Evolutionary conservation across 2,329 filamentous ascomycete genomes (phyloP).

Genomic region (Blastomyces percursus): DNA sequence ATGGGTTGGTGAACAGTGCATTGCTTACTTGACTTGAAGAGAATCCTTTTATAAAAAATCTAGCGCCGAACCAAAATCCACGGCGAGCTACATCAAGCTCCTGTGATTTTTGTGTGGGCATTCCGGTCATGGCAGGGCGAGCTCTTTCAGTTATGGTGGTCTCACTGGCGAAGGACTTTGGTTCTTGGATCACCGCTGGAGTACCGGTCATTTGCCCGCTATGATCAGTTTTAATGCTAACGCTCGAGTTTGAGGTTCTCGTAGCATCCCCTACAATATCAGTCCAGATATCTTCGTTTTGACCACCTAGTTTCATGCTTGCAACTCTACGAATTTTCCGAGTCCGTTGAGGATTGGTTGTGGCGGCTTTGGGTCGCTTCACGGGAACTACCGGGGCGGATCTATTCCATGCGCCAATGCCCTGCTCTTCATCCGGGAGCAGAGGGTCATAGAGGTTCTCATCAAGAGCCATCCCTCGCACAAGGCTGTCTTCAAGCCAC

Average conservation of each 20-base stretch:
- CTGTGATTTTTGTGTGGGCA: conserved; percentile 13
- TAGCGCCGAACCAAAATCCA: conserved; percentile 44
- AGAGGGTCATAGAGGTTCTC: conserved; percentile 74
- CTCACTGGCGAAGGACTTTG: conserved; percentile 31
- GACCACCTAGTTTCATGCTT: conserved; percentile 68
- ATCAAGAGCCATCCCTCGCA: conserved; percentile 81
- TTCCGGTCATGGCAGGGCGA: conserved; percentile 13
- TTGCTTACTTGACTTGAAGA: conserved; percentile 41
- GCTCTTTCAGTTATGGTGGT: conserved; percentile 22
- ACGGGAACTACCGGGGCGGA: conserved; percentile 24
- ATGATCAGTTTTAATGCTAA: conserved; percentile 12
- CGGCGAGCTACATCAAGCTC: conserved; percentile 23
- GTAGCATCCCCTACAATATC: conserved; percentile 56
- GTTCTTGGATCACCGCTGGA: conserved; percentile 21
- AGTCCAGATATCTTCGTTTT: conserved; percentile 79
- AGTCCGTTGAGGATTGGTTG: conserved; percentile 44
- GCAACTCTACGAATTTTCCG: conserved; percentile 80
- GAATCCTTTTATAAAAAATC: conserved; percentile 53
- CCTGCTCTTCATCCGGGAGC: conserved; percentile 58
- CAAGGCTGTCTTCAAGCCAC: conserved; percentile 75
- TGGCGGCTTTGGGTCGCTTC: conserved; percentile 34
- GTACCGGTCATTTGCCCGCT: conserved; percentile 11
- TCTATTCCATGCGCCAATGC: conserved; percentile 62
- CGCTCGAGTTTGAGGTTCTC: conserved; percentile 7
- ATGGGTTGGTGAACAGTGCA: conserved; percentile 6